These are phyloP conservation scores for Globisporangium yorkense DNA, from an alignment of 352 stramenopile species.

Conservation along the genomic window DNA sequence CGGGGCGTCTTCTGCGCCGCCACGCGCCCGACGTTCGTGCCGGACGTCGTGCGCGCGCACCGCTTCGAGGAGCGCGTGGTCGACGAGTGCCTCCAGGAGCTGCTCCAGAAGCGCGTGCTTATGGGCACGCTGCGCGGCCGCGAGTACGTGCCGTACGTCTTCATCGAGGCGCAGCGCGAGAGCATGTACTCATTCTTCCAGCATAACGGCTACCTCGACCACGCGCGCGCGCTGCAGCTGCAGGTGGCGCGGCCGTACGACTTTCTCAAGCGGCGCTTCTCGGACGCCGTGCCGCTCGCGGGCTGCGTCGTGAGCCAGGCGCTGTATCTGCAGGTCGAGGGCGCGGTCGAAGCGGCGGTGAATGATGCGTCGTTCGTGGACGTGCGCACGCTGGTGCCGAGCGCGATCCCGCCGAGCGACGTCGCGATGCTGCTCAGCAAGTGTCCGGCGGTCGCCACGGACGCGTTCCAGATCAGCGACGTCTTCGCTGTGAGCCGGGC, in stretches of 20 bases:
- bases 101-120: constrained; percentile 48
- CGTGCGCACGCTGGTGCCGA: constrained; percentile 51
- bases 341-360: constrained; percentile 58
- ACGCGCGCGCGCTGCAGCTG: constrained; percentile 47
- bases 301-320: constrained; percentile 56
- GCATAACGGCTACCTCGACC: constrained; percentile 75
- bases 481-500: constrained; percentile 57
- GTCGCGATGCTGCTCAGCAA: constrained; percentile 44
- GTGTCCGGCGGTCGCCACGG: constrained; percentile 23
- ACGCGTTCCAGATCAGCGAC: constrained; percentile 46
- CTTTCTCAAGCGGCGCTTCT: constrained; percentile 67
- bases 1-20: constrained; percentile 60
- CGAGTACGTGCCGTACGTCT: constrained; percentile 78
- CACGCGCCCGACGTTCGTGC: constrained; percentile 63
- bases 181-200: constrained; percentile 84
- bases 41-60: constrained; percentile 48
- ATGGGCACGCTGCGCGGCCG: constrained; percentile 57
- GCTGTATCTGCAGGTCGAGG: constrained; percentile 64
- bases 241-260: constrained; percentile 64
- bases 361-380: constrained; percentile 68
- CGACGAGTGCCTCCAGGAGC: constrained; percentile 46
- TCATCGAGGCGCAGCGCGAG: constrained; percentile 65
- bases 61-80: constrained; percentile 64
- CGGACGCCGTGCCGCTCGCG: constrained; percentile 57
- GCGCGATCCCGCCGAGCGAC: constrained; percentile 37